Percentiles rank a stretch among this genome's conserved stretches.
Evolutionary conservation across 1,139 yeast genomes (phyloP).

Genomic region (Lodderomyces elongisporus): DNA sequence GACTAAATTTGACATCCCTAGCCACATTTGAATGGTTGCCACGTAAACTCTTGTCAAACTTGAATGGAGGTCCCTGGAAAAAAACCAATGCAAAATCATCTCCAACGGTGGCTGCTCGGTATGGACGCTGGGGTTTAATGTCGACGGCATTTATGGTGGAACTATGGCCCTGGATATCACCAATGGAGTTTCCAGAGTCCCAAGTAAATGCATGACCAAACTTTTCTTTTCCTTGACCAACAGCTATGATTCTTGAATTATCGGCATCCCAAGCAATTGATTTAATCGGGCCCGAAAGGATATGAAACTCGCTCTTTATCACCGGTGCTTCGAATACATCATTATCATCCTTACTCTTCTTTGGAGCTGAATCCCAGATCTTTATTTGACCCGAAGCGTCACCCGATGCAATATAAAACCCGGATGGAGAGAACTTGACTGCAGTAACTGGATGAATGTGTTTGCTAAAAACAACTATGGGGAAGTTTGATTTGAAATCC

Average conservation of each 20-base stretch:
- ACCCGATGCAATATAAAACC: constrained; percentile 87
- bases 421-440: constrained; percentile 84
- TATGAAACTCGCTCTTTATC: constrained; percentile 76
- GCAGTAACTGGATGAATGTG: constrained; percentile 73
- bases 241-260: constrained; percentile 79
- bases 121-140: constrained; percentile 85
- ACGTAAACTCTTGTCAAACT: constrained; percentile 68
- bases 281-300: constrained; percentile 76
- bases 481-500: constrained; percentile 27
- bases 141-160: constrained; percentile 78
- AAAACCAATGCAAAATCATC: constrained; percentile 85
- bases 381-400: constrained; percentile 84
- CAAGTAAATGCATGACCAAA: constrained; percentile 91
- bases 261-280: constrained; percentile 95
- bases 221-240: constrained; percentile 89
- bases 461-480: constrained; percentile 61
- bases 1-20: constrained; percentile 77
- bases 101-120: constrained; percentile 88
- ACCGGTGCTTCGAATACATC: constrained; percentile 45
- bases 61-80: constrained; percentile 90
- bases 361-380: constrained; percentile 66
- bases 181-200: constrained; percentile 93
- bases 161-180: constrained; percentile 95
- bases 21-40: constrained; percentile 75
- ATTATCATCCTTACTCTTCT: constrained; percentile 12